A percentile compares a stretch with the other conserved stretches of the same genome.
Evolutionary conservation across 345 rosid species (phyloP).

Genomic region (Pistacia vera): DNA sequence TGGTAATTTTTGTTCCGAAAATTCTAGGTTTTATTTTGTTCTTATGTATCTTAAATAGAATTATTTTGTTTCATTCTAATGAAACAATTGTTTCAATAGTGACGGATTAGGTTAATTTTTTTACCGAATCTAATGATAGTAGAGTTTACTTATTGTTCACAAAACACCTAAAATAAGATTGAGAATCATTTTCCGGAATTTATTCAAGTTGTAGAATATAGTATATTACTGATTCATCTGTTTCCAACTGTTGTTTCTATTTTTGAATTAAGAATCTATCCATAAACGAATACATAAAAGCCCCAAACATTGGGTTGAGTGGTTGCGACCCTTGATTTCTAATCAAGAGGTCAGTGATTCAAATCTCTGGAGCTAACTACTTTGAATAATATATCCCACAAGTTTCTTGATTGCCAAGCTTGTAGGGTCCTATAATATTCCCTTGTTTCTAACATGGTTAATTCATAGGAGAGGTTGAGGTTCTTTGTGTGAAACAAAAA

Average conservation of each 20-base stretch:
- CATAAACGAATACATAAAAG: background rate
- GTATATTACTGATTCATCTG: background rate
- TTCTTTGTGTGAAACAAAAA: background rate
- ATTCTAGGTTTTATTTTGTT: background rate
- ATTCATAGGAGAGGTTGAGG: background rate
- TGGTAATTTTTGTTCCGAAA: constrained; percentile 7
- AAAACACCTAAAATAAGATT: background rate
- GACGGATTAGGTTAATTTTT: background rate
- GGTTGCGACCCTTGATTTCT: background rate
- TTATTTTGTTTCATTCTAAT: background rate
- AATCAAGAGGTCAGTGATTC: background rate
- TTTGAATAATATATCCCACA: background rate
- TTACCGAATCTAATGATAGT: background rate
- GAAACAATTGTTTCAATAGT: background rate
- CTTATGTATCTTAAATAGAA: background rate
- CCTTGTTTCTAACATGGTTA: too few relatives aligned
- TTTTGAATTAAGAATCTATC: background rate
- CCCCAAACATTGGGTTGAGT: background rate
- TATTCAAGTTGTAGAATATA: background rate
- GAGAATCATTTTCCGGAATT: background rate
- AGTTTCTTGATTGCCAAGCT: background rate
- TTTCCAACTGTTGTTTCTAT: background rate
- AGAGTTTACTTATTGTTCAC: background rate
- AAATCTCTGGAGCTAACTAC: background rate
- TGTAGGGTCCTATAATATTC: background rate